These are phyloP conservation scores for Ailanthus altissimus DNA, from an alignment of 345 rosid genomes.

Conservation along the genomic window DNA sequence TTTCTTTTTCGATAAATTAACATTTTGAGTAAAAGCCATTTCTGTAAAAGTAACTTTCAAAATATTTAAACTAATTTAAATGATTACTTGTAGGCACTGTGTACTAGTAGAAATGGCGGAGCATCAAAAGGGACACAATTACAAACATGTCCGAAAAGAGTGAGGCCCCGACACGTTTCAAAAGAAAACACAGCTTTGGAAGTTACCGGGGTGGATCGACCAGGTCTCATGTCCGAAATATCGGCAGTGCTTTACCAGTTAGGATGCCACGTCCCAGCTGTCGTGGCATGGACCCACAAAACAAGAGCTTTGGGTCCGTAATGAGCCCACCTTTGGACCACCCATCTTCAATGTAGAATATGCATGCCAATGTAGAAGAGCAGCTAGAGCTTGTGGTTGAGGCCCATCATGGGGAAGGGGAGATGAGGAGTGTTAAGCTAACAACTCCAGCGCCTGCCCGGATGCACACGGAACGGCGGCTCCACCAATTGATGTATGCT, in stretches of 20 bases:
- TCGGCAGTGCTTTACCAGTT: conserved; percentile 62
- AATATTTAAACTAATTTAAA: not conserved
- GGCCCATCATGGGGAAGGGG: conserved; percentile 63
- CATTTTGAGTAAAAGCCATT: no score
- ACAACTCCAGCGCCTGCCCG: conserved; percentile 46
- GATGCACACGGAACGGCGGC: conserved; percentile 79
- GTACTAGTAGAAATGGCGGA: conserved; percentile 53
- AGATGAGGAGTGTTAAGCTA: conserved; percentile 54
- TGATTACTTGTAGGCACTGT: conserved; percentile 52
- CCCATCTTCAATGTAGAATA: no score
- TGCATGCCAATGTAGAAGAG: conserved; percentile 47
- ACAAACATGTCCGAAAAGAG: conserved; percentile 42
- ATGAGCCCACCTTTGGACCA: no score
- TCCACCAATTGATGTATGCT: conserved; percentile 78
- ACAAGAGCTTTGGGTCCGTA: conserved; percentile 45
- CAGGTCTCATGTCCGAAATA: conserved; percentile 85
- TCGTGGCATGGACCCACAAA: conserved; percentile 86
- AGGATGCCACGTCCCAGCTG: conserved; percentile 68
- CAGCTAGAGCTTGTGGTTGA: conserved; percentile 59
- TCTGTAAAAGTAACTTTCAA: no score
- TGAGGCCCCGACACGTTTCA: conserved; percentile 56
- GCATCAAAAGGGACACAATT: conserved; percentile 38
- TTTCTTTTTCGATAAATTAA: no score
- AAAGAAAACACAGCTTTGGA: conserved; percentile 75
- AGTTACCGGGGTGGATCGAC: conserved; percentile 65